Evolutionary conservation across 2,329 filamentous ascomycete genomes (phyloP), one percentile per base, ranked within the genome.

Genomic region (Metarhizium guizhouense): DNA sequence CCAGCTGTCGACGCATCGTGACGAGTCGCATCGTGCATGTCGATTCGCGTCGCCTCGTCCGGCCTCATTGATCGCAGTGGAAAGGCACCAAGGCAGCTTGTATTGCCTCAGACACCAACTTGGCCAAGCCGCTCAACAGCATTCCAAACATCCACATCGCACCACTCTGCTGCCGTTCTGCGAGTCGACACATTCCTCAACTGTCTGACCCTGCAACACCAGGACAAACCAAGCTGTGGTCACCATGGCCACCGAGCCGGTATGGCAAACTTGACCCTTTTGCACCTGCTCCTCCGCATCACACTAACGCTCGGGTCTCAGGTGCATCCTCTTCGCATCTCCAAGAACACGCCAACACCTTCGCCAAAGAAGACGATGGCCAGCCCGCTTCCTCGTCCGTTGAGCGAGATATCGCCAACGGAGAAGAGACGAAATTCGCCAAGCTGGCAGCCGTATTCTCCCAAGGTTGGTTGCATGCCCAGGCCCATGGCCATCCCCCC

Each of bases 401-500:
- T 99, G 61, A 88, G 90, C 59, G 94, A 99, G 76, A 85, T 99
- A 67, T 90, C 88, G 63, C 88, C 88, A 53, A 88, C 88, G 59
- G 90, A 92, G 73, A 86, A 85, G 71, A 84, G 93, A 68, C 83
- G 92, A 65, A 97, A 97, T 76, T 96, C 92, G 52, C 91, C 92
- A 54, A 95, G 88, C 76, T 95, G 87, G 83, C 91, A 87, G 65
- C 87, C 92, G 70, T 59, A 62, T 29, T 68, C 69, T 40, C 69
- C 71, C 50, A 71, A 73, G 70, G 71, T 73, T 61, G 36, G 70
- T 62, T 25, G 25, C 45, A 43, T 59, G 51, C 40, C 38, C 56
- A 38, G 40, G 49, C 38, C 45, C 7, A 34, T 34, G 2, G 32
- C 32, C 32, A 34, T 47, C 38, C 47, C 2, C 18, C 14, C 16